Base-by-base conservation (phyloP, 2,329 filamentous ascomycete species). In the Neurospora sp. region DNA sequence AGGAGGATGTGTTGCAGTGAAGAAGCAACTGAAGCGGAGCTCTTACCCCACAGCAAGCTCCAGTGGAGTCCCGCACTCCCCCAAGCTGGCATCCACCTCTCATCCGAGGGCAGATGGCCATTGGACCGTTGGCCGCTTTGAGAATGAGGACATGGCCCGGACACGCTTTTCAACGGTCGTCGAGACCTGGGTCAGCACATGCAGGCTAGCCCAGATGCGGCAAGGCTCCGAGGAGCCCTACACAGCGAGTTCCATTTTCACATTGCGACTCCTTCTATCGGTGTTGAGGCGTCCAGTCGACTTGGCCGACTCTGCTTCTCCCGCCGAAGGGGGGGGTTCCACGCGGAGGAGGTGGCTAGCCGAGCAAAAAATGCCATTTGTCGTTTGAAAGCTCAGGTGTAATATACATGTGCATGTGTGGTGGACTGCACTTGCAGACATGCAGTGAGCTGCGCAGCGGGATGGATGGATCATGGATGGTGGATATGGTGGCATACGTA, bases 151-250 rank as follows among this genome's bases (percentile, higher is more conserved):
- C 46, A 57, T 57, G 46, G 46, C 23, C 46, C 46, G 46, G 46
- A 15, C 23, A 57, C 6, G 46, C 46, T 57, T 72, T 72, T 70
- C 69, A 75, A 75, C 73, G 74, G 73, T 71, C 69, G 71, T 73
- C 69, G 36, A 71, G 71, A 70, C 70, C 71, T 72, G 69, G 67
- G 46, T 65, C 43, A 70, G 73, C 70, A 57, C 67, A 65, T 57
- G 37, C 36, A 69, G 62, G 68, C 74, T 73, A 74, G 15, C 39
- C 74, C 71, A 38, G 41, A 40, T 68, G 52, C 19, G 71, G 74
- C 57, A 72, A 76, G 72, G 71, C 72, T 71, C 70, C 71, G 69
- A 73, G 8, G 8, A 68, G 69, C 73, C 70, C 69, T 70, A 39
- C 69, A 67, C 38, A 28, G 28, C 28, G 40, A 68, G 41, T 67